These are phyloP conservation scores for Schizochytrium sp. DNA, from an alignment of 108 stramenopile genomes.

Conservation along the genomic window DNA sequence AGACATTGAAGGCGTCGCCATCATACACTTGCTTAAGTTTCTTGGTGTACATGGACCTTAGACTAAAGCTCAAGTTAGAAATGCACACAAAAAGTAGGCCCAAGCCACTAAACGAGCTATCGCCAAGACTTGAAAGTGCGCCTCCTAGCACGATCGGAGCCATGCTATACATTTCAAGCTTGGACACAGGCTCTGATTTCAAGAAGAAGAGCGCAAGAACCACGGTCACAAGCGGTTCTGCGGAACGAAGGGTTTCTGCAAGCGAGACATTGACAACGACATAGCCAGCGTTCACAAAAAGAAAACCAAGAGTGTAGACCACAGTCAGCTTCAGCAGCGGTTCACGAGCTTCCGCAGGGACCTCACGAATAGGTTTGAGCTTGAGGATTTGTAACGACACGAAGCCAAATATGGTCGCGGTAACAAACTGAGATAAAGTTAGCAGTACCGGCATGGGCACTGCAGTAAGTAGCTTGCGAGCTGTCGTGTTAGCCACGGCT, in stretches of 20 bases:
- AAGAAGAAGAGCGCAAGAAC: conserved; percentile 40
- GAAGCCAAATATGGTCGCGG: conserved; percentile 21
- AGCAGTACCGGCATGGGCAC: conserved; percentile 51
- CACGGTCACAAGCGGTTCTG: conserved; percentile 60
- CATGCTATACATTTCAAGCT: conserved; percentile 26
- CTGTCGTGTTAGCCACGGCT: conserved; percentile 49
- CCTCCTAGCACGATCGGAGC: conserved; percentile 41
- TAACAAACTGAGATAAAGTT: background rate
- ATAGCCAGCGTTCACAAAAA: conserved; percentile 36
- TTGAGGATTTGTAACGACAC: conserved; percentile 10
- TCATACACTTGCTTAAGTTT: background rate
- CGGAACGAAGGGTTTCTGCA: conserved; percentile 45
- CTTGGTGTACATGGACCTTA: conserved; percentile 50
- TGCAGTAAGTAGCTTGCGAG: conserved; percentile 36
- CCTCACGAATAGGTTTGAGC: conserved; percentile 32
- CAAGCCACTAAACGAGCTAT: conserved; percentile 21
- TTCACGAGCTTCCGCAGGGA: conserved; percentile 4
- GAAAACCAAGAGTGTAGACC: conserved; percentile 47
- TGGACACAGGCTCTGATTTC: conserved; percentile 33
- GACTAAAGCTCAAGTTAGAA: conserved; percentile 35
- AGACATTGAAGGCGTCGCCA: conserved; percentile 41
- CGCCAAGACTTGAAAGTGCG: conserved; percentile 42
- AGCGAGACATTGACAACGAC: conserved; percentile 48
- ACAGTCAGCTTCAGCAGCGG: conserved; percentile 18
- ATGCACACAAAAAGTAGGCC: conserved; percentile 42